These are phyloP conservation scores for Yamadazyma pseudoaaseri DNA, from an alignment of 1,139 yeast species.

Conservation along the genomic window DNA sequence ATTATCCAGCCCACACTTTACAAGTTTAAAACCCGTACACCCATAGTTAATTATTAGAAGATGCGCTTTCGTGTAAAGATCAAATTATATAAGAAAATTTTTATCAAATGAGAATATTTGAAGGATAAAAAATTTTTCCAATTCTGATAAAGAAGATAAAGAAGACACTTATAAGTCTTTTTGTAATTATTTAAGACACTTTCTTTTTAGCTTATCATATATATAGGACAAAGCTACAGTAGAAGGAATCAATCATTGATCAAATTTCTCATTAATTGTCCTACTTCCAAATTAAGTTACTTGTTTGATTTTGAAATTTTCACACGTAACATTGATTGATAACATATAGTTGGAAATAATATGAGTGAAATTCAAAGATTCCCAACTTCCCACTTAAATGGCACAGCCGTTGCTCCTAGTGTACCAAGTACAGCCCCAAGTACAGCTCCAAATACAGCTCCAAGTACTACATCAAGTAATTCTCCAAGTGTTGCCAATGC, in stretches of 20 bases:
- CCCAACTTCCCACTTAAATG: constrained; percentile 6
- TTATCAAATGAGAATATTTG: constrained; percentile 9
- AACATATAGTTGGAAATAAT: no score
- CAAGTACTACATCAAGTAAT: neutral
- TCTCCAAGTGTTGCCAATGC: neutral
- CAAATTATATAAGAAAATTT: constrained; percentile 1
- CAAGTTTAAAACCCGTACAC: neutral
- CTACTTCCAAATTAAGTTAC: no score
- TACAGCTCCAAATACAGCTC: constrained; percentile 1
- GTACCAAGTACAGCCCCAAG: constrained; percentile 1
- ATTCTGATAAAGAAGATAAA: constrained; percentile 11
- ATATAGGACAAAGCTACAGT: no score
- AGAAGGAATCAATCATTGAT: no score
- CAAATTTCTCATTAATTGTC: no score
- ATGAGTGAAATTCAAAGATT: constrained; percentile 34
- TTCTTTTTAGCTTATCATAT: neutral
- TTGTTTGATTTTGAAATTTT: no score
- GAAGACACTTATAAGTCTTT: neutral
- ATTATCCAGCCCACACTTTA: neutral
- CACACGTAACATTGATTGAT: no score
- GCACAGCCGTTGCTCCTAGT: constrained; percentile 1
- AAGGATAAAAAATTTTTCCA: constrained; percentile 9
- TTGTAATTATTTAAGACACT: neutral
- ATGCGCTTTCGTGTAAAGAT: neutral
- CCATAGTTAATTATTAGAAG: neutral